Evolutionary conservation across 148 eudicot species (phyloP), one percentile per base, ranked within the genome.

Genomic region (Pouteria glomerata): DNA sequence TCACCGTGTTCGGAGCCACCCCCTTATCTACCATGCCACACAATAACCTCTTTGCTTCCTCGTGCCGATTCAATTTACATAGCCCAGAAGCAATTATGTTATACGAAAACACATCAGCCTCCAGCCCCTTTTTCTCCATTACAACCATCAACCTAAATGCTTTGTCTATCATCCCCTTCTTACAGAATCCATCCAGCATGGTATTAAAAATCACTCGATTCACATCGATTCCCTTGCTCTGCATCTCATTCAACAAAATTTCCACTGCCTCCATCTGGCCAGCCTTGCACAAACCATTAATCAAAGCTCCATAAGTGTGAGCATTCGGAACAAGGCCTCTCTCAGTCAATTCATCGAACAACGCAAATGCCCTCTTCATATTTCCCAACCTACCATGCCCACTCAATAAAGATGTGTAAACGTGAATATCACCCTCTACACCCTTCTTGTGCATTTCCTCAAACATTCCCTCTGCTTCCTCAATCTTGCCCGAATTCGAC

Each of bases 311-410:
- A 63, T 94, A 89, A 31, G 93, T 85, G 53, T 91, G 88, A 39
- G 62, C 81, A 81, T 79, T 85, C 0, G 97, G 97, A 67, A 66
- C 73, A 39, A 91, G 29, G 21, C 92, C 86, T 79, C 78, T 83
- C 63, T 85, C 90, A 7, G 76, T 70, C 91, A 91, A 75, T 57
- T 91, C 96, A 69, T 91, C 98, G 70, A 91, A 91, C 69, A 91
- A 73, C 21, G 47, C 50, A 60, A 81, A 87, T n/a, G 96, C 98
- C 75, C 69, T 80, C 69, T 85, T 89, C 77, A 86, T 52, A 45
- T 94, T 81, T 1, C 87, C 84, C 63, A 63, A 72, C 78, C 79
- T 89, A 68, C 86, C 68, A 64, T 63, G 72, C 77, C 85, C 82
- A 78, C 82, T 83, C 33, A 89, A 89, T 79, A 94, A 78, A 2